Percentiles rank a stretch among this genome's conserved stretches.
phyloP scores from a whole-genome alignment of 352 stramenopile species.

The Globisporangium emineosum region DNA sequence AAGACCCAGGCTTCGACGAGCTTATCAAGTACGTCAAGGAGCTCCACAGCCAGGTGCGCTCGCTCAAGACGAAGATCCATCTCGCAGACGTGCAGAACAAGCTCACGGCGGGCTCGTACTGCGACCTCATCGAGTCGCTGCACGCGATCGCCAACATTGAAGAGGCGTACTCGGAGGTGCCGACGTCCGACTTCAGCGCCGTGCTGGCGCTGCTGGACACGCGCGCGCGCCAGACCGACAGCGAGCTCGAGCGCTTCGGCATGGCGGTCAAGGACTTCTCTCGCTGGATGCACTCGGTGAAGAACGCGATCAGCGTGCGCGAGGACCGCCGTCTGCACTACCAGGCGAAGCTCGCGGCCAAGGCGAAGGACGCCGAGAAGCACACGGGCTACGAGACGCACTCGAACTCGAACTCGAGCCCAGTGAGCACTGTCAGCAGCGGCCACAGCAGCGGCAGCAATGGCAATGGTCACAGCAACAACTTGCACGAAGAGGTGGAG shows the following conservation, averaged over 20 bases:
- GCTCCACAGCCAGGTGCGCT: constrained; percentile 56
- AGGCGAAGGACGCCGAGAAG: constrained; percentile 24
- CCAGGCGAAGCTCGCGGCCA: constrained; percentile 67
- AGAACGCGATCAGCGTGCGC: constrained; percentile 65
- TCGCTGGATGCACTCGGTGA: constrained; percentile 71
- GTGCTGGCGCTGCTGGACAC: constrained; percentile 67
- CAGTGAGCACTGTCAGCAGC: constrained; percentile 23
- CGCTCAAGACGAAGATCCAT: constrained; percentile 58
- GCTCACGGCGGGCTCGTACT: constrained; percentile 70
- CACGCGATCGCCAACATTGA: constrained; percentile 66
- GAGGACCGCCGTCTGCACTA: constrained; percentile 79
- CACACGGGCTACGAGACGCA: constrained; percentile 27
- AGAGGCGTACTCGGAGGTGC: constrained; percentile 58
- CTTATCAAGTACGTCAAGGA: constrained; percentile 63
- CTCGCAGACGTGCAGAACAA: constrained; percentile 69
- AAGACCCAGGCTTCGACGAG: constrained; percentile 69
- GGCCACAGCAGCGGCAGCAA: constrained; percentile 9
- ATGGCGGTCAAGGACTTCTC: constrained; percentile 65
- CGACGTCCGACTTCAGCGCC: constrained; percentile 60
- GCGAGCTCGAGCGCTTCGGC: constrained; percentile 64
- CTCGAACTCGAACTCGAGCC: constrained; percentile 1
- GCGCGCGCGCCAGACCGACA: constrained; percentile 69
- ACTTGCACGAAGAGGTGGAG: constrained; percentile 46
- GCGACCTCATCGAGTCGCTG: constrained; percentile 77
- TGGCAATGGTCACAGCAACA: constrained; percentile 15